Conservation (phyloP, 306 rosid species). For the Ormosia semicastrata region DNA sequence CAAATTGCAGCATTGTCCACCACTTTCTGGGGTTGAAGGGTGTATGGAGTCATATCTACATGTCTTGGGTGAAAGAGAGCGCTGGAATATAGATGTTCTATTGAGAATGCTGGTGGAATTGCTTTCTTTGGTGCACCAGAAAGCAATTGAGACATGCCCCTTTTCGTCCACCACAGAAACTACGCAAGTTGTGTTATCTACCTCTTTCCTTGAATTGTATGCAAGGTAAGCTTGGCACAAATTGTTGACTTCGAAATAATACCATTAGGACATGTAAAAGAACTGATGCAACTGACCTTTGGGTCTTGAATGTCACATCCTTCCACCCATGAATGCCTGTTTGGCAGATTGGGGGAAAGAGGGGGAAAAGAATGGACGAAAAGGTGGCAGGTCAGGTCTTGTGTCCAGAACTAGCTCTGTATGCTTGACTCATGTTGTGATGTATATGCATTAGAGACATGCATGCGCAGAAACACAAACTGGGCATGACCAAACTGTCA, state of each 20-base stretch:
- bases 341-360: background rate
- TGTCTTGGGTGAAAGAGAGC: conserved; percentile 84
- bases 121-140: conserved; percentile 67
- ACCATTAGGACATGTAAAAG: conserved; percentile 20
- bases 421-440: background rate
- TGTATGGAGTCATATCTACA: conserved; percentile 82
- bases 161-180: conserved; percentile 55
- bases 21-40: conserved; percentile 91
- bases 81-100: conserved; percentile 85
- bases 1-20: conserved; percentile 75
- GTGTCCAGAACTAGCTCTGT: background rate
- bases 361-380: background rate
- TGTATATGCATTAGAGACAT: background rate
- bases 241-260: conserved; percentile 15
- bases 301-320: conserved; percentile 1
- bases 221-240: conserved; percentile 53
- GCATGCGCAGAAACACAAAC: background rate
- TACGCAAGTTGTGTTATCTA: conserved; percentile 49
- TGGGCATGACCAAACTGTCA: background rate
- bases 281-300: conserved; percentile 7
- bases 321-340: background rate
- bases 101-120: conserved; percentile 67
- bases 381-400: conserved; percentile 8
- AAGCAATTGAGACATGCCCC: conserved; percentile 79
- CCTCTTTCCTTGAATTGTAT: conserved; percentile 74